These are phyloP conservation scores for Carallia pectinifolia DNA, from an alignment of 345 rosid genomes.

Conservation along the genomic window DNA sequence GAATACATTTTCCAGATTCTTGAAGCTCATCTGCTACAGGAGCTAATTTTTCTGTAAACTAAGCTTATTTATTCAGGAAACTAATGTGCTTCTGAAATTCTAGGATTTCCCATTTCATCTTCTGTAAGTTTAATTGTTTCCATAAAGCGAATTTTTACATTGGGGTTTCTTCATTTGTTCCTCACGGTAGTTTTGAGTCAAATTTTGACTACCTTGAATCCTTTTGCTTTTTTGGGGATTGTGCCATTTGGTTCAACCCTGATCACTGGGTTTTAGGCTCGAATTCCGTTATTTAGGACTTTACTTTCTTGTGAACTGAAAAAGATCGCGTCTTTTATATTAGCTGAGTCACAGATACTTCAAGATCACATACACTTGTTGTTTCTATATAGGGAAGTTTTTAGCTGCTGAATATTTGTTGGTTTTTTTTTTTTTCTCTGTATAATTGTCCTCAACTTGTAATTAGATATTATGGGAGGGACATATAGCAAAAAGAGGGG, in stretches of 20 bases:
- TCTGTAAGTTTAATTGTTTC: conserved; percentile 1
- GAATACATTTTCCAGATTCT: background rate
- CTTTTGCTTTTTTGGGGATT: background rate
- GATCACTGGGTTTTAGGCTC: background rate
- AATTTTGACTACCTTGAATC: background rate
- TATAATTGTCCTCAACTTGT: background rate
- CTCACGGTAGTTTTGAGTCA: background rate
- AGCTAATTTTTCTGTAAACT: background rate
- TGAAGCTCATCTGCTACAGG: background rate
- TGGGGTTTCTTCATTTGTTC: background rate
- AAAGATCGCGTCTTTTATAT: conserved; percentile 1
- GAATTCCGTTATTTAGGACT: background rate
- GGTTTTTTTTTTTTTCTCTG: background rate
- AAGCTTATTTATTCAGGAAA: background rate
- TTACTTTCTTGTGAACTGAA: conserved; percentile 6
- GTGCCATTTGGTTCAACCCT: background rate
- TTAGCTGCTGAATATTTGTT: background rate
- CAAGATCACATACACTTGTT: background rate
- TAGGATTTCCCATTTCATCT: background rate
- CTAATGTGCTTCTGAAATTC: background rate
- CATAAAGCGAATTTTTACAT: background rate
- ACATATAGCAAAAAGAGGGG: conserved; percentile 31
- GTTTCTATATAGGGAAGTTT: background rate
- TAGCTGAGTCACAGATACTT: background rate
- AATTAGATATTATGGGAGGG: conserved; percentile 49